Conservation (phyloP, 805 yeast genomes). For the Lipomyces oligophaga region DNA sequence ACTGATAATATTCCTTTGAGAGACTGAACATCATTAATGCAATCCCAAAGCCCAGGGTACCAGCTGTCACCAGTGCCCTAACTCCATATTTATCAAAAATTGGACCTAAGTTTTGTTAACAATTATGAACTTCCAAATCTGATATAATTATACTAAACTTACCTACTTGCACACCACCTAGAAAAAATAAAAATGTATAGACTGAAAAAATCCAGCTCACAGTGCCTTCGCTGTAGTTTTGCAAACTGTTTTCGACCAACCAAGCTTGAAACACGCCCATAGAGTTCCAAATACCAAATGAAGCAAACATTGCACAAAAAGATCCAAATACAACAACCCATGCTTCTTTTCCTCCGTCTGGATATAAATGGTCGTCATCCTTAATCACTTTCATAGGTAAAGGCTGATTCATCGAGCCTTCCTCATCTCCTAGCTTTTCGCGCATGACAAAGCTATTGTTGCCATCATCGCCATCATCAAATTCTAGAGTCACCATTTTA, state of each 20-base stretch:
- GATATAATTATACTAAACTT: not conserved
- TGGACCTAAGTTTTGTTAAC: slow-evolving; percentile 46
- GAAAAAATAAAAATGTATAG: slow-evolving; percentile 39
- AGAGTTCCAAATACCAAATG: slow-evolving; percentile 60
- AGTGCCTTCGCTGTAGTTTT: slow-evolving; percentile 44
- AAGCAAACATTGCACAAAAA: slow-evolving; percentile 53
- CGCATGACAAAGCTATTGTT: too few species aligned
- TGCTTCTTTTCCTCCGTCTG: slow-evolving; percentile 57
- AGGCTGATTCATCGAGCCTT: too few species aligned
- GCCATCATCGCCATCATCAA: too few species aligned
- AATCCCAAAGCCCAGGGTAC: slow-evolving; percentile 44
- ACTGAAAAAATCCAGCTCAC: slow-evolving; percentile 66
- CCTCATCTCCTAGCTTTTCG: too few species aligned
- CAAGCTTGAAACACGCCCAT: slow-evolving; percentile 66
- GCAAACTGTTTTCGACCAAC: slow-evolving; percentile 51
- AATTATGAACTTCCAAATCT: not conserved
- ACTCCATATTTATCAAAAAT: slow-evolving; percentile 63
- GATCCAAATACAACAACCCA: slow-evolving; percentile 55
- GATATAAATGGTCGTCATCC: too few species aligned
- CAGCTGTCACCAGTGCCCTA: slow-evolving; percentile 41
- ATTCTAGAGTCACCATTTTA: too few species aligned
- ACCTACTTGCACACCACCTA: slow-evolving; percentile 48
- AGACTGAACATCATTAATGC: slow-evolving; percentile 54
- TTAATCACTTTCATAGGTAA: too few species aligned
- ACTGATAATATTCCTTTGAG: slow-evolving; percentile 53